phyloP scores from a whole-genome alignment of 176 grass and related monocot species.

The Panicum miliaceum region DNA sequence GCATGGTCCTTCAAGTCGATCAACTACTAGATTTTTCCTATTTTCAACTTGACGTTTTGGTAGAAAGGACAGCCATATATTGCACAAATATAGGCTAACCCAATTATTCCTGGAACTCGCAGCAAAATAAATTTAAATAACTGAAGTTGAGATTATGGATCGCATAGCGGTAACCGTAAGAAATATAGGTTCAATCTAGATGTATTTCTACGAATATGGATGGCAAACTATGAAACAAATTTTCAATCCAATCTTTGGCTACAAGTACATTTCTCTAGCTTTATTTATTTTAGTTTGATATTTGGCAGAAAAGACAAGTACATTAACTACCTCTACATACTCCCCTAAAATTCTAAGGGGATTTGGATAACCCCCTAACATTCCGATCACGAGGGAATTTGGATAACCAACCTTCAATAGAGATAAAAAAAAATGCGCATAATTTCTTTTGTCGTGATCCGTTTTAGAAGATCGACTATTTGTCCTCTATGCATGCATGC shows the following conservation, averaged over 20 bases:
- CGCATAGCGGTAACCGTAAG: background rate
- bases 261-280: background rate
- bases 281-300: background rate
- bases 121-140: background rate
- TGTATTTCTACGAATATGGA: too few relatives aligned
- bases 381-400: background rate
- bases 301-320: background rate
- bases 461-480: background rate
- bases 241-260: background rate
- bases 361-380: too few relatives aligned
- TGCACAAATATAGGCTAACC: background rate
- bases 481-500: background rate
- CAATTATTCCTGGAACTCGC: background rate
- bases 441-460: background rate
- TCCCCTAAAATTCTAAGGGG: background rate
- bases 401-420: too few relatives aligned
- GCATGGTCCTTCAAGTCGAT: too few relatives aligned
- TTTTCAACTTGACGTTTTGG: too few relatives aligned
- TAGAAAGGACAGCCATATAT: background rate
- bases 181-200: background rate
- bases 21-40: too few relatives aligned
- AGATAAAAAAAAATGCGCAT: background rate
- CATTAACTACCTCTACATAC: background rate
- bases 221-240: too few relatives aligned
- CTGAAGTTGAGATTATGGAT: background rate